Evolutionary conservation across 2,329 filamentous ascomycete species (phyloP).

Genomic region (Alternaria conjuncta): DNA sequence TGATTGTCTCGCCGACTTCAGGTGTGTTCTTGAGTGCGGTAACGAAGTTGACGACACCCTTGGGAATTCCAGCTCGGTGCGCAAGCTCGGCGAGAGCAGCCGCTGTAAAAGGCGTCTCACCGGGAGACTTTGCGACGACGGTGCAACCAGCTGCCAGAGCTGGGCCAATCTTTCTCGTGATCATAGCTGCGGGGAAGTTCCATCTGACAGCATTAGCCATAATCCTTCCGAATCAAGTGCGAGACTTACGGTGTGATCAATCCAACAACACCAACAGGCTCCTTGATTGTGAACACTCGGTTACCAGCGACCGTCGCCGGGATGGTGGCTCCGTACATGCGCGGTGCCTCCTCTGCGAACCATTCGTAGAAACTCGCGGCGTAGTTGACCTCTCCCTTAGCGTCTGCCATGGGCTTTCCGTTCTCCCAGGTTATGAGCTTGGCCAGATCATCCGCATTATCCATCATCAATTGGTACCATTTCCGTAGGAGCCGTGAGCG

Average conservation of each 20-base stretch:
- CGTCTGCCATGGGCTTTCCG: slow-evolving; percentile 74
- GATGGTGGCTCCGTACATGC: slow-evolving; percentile 70
- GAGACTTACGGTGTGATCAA: slow-evolving; percentile 73
- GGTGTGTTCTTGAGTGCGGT: slow-evolving; percentile 80
- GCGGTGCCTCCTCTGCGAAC: slow-evolving; percentile 50
- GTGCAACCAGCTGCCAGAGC: slow-evolving; percentile 94
- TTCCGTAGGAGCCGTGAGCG: slow-evolving; percentile 75
- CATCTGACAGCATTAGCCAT: slow-evolving; percentile 56
- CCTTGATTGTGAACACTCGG: slow-evolving; percentile 77
- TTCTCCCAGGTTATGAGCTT: slow-evolving; percentile 90
- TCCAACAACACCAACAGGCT: slow-evolving; percentile 83
- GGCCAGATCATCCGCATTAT: slow-evolving; percentile 80
- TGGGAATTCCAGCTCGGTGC: slow-evolving; percentile 84
- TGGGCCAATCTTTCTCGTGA: slow-evolving; percentile 61
- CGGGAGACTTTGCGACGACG: slow-evolving; percentile 87
- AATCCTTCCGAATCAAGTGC: not conserved
- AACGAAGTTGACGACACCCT: slow-evolving; percentile 88
- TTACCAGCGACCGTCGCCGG: slow-evolving; percentile 73
- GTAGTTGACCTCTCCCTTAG: slow-evolving; percentile 50
- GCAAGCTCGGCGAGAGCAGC: slow-evolving; percentile 87
- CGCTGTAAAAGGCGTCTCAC: slow-evolving; percentile 90
- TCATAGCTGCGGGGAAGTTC: slow-evolving; percentile 73
- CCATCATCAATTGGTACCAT: slow-evolving; percentile 82
- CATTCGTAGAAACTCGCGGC: slow-evolving; percentile 52
- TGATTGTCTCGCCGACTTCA: slow-evolving; percentile 77